These are phyloP conservation scores for Cyberlindnera japonica DNA, from an alignment of 805 yeast genomes.

Conservation along the genomic window DNA sequence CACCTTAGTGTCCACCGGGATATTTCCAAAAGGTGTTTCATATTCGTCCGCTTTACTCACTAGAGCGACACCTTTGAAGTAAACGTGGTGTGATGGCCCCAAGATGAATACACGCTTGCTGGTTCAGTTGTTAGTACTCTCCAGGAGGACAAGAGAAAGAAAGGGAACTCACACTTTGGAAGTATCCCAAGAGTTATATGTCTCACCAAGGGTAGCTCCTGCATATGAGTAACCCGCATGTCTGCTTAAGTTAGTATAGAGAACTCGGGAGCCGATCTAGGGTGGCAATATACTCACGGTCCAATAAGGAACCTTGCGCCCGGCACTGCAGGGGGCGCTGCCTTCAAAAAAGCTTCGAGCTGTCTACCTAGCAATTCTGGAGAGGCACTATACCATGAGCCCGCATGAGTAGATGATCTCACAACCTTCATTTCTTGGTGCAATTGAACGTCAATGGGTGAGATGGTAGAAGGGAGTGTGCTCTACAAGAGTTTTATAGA, in stretches of 20 bases:
- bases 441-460: too few relatives aligned
- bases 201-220: slow-evolving; percentile 71
- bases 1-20: slow-evolving; percentile 58
- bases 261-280: too few relatives aligned
- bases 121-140: slow-evolving; percentile 4
- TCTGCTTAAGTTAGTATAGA: slow-evolving; percentile 26
- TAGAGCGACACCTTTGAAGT: slow-evolving; percentile 58
- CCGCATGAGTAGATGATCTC: slow-evolving; percentile 65
- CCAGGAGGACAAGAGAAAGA: not conserved
- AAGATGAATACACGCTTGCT: slow-evolving; percentile 67
- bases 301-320: slow-evolving; percentile 54
- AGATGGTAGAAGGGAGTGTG: too few relatives aligned
- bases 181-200: slow-evolving; percentile 70
- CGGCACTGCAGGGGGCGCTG: slow-evolving; percentile 31
- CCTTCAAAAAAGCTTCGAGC: slow-evolving; percentile 43
- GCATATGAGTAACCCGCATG: slow-evolving; percentile 93
- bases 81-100: slow-evolving; percentile 93
- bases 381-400: slow-evolving; percentile 76
- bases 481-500: too few relatives aligned
- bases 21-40: slow-evolving; percentile 79
- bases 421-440: slow-evolving; percentile 2
- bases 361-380: slow-evolving; percentile 43
- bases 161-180: slow-evolving; percentile 33
- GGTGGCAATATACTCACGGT: slow-evolving; percentile 35
- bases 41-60: slow-evolving; percentile 50